phyloP scores from a whole-genome alignment of 352 stramenopile species.

The Globisporangium apiculatum region DNA sequence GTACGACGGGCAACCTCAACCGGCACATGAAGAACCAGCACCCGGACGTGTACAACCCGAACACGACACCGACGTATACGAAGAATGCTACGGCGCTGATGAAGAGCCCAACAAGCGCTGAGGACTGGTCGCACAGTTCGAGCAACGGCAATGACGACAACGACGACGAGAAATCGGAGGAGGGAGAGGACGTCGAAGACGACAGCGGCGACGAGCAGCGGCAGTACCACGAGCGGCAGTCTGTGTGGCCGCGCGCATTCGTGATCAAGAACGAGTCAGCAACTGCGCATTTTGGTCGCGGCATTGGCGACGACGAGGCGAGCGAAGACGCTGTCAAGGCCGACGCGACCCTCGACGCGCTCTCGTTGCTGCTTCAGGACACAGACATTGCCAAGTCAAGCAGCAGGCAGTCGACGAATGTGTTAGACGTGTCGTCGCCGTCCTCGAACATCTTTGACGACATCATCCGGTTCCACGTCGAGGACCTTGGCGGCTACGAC shows the following conservation, averaged over 20 bases:
- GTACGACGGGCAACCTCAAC: constrained; percentile 41
- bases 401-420: not conserved
- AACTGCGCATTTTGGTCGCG: too few species aligned
- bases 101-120: constrained; percentile 8
- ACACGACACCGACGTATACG: constrained; percentile 1
- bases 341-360: constrained; percentile 25
- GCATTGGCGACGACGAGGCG: not conserved
- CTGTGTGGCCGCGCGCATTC: not conserved
- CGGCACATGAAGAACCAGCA: constrained; percentile 22
- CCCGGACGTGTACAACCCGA: constrained; percentile 7
- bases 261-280: not conserved
- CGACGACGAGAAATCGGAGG: not conserved
- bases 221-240: not conserved
- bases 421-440: not conserved
- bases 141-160: constrained; percentile 2
- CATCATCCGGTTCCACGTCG: constrained; percentile 36
- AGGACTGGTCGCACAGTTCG: constrained; percentile 10
- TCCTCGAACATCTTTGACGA: constrained; percentile 26
- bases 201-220: not conserved
- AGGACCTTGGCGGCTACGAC: constrained; percentile 20
- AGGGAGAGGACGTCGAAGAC: not conserved
- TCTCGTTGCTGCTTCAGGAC: constrained; percentile 24
- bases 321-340: constrained; percentile 8
- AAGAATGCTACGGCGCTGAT: not conserved
- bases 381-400: constrained; percentile 15